phyloP scores from a whole-genome alignment of 805 yeast species.

The Metschnikowia orientalis region DNA sequence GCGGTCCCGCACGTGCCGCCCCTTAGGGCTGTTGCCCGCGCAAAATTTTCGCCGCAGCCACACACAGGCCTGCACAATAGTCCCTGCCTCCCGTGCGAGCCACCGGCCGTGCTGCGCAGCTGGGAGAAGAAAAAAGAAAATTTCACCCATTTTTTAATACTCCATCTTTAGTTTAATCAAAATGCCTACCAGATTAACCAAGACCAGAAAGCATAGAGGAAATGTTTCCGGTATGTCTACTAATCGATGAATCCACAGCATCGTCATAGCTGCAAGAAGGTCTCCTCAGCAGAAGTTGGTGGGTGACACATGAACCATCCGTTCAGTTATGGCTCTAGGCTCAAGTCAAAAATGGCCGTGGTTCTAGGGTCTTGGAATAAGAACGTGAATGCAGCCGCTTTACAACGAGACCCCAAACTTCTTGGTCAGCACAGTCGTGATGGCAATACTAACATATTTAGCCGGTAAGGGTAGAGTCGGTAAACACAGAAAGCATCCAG shows the following conservation, averaged over 20 bases:
- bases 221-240: constrained; percentile 95
- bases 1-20: constrained; percentile 12
- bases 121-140: constrained; percentile 13
- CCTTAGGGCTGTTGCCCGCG: constrained; percentile 11
- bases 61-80: constrained; percentile 4
- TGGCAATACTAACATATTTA: constrained; percentile 36
- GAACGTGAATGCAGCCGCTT: background rate
- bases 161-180: constrained; percentile 20
- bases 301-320: background rate
- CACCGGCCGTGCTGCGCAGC: constrained; percentile 9
- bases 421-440: background rate
- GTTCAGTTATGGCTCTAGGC: background rate
- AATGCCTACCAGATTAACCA: constrained; percentile 99
- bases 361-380: background rate
- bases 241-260: too few species aligned
- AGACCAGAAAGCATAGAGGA: constrained; percentile 99
- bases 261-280: too few species aligned
- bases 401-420: background rate
- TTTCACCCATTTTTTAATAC: constrained; percentile 7
- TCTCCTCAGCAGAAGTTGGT: too few species aligned
- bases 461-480: constrained; percentile 99
- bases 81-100: constrained; percentile 6
- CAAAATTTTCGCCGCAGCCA: background rate
- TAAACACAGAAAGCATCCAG: constrained; percentile 99
- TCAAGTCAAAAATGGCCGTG: background rate